phyloP scores from a whole-genome alignment of 2,329 filamentous ascomycete species.

The Paraphaeosphaeria sporulosa region DNA sequence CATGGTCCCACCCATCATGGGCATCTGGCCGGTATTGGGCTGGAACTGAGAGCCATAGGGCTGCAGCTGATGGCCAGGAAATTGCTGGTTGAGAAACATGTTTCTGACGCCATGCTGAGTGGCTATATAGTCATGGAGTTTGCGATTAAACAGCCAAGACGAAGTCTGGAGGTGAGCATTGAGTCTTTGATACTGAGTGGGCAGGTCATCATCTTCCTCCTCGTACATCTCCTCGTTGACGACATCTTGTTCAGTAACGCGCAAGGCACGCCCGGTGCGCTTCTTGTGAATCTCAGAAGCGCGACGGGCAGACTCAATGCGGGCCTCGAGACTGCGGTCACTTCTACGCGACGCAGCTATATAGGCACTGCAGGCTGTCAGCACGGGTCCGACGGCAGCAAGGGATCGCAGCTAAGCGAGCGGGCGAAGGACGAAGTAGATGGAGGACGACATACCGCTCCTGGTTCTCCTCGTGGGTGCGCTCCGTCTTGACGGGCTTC shows the following conservation, averaged over 20 bases:
- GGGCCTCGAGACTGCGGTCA: slow-evolving; percentile 85
- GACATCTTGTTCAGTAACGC: slow-evolving; percentile 86
- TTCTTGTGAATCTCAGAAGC: slow-evolving; percentile 92
- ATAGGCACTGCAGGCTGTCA: slow-evolving; percentile 69
- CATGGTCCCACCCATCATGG: slow-evolving; percentile 40
- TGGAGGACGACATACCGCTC: slow-evolving; percentile 61
- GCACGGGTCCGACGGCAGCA: not conserved
- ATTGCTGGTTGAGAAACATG: slow-evolving; percentile 46
- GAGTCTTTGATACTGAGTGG: slow-evolving; percentile 70
- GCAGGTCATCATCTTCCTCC: slow-evolving; percentile 85
- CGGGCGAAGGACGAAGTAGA: not conserved
- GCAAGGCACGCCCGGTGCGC: slow-evolving; percentile 81
- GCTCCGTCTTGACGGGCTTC: slow-evolving; percentile 68
- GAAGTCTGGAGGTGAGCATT: slow-evolving; percentile 68
- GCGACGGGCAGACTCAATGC: slow-evolving; percentile 83
- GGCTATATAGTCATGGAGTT: slow-evolving; percentile 66
- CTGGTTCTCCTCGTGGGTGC: slow-evolving; percentile 82
- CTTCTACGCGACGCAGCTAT: slow-evolving; percentile 88
- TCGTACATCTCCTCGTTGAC: slow-evolving; percentile 96
- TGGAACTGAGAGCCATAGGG: slow-evolving; percentile 20
- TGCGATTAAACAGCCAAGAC: slow-evolving; percentile 67
- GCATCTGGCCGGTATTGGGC: slow-evolving; percentile 26
- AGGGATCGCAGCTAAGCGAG: not conserved
- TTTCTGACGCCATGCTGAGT: slow-evolving; percentile 65
- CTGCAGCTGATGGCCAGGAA: slow-evolving; percentile 47